Evolutionary conservation across 768 basidiomycete species (phyloP).

Genomic region (Trametes cingulata): DNA sequence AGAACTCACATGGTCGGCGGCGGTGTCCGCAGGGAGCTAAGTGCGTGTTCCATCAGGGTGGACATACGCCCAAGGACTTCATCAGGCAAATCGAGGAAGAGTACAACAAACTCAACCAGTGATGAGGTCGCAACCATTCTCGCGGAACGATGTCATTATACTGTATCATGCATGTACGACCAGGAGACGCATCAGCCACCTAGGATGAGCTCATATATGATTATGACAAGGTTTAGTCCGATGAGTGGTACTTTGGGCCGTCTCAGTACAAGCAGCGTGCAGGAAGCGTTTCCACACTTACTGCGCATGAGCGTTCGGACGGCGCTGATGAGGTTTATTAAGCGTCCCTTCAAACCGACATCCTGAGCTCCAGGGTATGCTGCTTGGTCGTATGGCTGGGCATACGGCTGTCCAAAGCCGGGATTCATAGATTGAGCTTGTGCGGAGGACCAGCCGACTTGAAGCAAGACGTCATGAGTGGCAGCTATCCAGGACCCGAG

Average conservation of each 20-base stretch:
- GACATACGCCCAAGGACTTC: slow-evolving; percentile 75
- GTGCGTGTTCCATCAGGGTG: slow-evolving; percentile 48
- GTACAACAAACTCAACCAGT: slow-evolving; percentile 61
- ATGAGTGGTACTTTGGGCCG: slow-evolving; percentile 86
- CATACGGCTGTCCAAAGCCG: slow-evolving; percentile 67
- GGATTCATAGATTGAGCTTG: slow-evolving; percentile 57
- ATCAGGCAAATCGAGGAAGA: slow-evolving; percentile 74
- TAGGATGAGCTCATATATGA: slow-evolving; percentile 80
- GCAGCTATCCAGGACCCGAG: not conserved
- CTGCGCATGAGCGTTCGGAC: slow-evolving; percentile 97
- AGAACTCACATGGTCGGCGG: slow-evolving; percentile 23
- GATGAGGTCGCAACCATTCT: not conserved
- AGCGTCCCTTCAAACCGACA: slow-evolving; percentile 75
- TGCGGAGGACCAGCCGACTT: slow-evolving; percentile 88
- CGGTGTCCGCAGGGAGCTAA: not conserved
- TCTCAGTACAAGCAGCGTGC: slow-evolving; percentile 14
- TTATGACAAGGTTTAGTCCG: slow-evolving; percentile 81
- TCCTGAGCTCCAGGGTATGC: slow-evolving; percentile 57
- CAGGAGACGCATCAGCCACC: slow-evolving; percentile 41
- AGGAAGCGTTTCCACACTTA: slow-evolving; percentile 47
- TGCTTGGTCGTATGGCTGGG: slow-evolving; percentile 68
- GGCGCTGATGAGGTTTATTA: slow-evolving; percentile 92
- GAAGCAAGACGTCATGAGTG: slow-evolving; percentile 23
- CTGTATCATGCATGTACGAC: slow-evolving; percentile 19
- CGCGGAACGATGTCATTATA: slow-evolving; percentile 15